Evolutionary conservation across 176 grass and related monocot species (phyloP).

Genomic region (Aechmea fasciata): DNA sequence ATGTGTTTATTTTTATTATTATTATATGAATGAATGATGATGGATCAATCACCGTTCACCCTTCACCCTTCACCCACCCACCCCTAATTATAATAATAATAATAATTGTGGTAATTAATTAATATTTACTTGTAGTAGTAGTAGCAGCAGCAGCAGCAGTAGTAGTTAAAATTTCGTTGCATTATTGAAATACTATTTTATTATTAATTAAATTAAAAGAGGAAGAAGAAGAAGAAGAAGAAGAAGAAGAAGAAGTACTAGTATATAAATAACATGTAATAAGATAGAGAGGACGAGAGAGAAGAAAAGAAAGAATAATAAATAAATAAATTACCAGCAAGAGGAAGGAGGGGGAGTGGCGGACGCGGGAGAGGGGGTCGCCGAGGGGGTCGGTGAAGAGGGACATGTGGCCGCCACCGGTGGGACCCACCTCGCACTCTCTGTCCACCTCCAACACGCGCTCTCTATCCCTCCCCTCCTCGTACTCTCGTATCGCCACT

Average conservation of each 20-base stretch:
- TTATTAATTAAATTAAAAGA: neutral
- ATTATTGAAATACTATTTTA: constrained; percentile 3
- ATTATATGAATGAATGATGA: neutral
- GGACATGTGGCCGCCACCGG: constrained; percentile 42
- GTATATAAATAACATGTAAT: too few species aligned
- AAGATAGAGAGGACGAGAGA: too few species aligned
- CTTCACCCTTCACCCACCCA: too few species aligned
- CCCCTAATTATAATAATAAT: too few species aligned
- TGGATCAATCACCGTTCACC: too few species aligned
- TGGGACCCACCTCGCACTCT: constrained; percentile 71
- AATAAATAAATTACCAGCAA: constrained; percentile 53
- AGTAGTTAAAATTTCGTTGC: neutral
- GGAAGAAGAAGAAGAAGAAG: neutral
- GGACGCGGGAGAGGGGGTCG: constrained; percentile 88
- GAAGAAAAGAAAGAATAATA: too few species aligned
- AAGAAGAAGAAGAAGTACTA: neutral
- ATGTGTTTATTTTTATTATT: too few species aligned
- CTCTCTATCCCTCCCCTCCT: neutral
- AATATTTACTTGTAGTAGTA: neutral
- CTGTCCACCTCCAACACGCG: constrained; percentile 59
- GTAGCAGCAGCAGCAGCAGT: too few species aligned
- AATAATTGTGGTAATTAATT: too few species aligned
- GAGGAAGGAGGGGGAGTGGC: constrained; percentile 65
- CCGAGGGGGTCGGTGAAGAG: constrained; percentile 96
- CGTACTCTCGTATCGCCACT: neutral